phyloP scores from a whole-genome alignment of 192 early-diverging fungal genomes.

The Coemansia sp. region DNA sequence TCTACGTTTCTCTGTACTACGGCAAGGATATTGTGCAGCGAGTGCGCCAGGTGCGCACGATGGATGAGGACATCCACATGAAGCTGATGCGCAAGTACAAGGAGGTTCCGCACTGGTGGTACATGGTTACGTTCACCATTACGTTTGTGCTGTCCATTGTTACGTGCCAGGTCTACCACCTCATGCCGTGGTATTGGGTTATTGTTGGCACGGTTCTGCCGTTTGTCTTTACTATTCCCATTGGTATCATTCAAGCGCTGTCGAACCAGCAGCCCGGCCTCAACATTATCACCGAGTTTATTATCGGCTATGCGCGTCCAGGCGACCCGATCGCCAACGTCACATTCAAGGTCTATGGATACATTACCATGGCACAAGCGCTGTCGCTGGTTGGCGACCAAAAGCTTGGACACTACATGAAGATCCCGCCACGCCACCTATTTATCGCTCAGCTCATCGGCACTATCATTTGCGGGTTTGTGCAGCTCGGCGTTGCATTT shows the following conservation, averaged over 20 bases:
- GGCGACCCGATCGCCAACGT: conserved; percentile 80
- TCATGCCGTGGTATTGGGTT: conserved; percentile 70
- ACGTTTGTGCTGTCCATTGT: conserved; percentile 42
- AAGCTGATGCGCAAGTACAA: conserved; percentile 71
- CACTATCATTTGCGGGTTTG: conserved; percentile 65
- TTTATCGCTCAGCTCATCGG: conserved; percentile 76
- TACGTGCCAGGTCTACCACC: conserved; percentile 42
- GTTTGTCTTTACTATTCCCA: conserved; percentile 67
- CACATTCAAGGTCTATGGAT: conserved; percentile 83
- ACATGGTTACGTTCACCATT: conserved; percentile 29
- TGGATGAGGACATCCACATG: conserved; percentile 70
- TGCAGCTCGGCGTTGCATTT: conserved; percentile 66
- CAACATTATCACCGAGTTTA: conserved; percentile 83
- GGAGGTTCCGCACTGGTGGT: conserved; percentile 81
- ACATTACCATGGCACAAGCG: conserved; percentile 72
- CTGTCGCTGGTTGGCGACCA: conserved; percentile 63
- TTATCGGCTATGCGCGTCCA: conserved; percentile 71
- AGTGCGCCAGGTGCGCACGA: conserved; percentile 57
- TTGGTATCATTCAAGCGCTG: conserved; percentile 77
- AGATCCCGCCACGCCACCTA: conserved; percentile 76
- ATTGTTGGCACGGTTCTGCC: conserved; percentile 60
- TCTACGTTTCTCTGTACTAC: conserved; percentile 62
- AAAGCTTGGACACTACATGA: conserved; percentile 79
- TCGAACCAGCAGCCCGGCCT: conserved; percentile 73
- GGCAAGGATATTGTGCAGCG: conserved; percentile 65